Base-by-base conservation (phyloP, 306 rosid genomes). In the Parietaria judaica region DNA sequence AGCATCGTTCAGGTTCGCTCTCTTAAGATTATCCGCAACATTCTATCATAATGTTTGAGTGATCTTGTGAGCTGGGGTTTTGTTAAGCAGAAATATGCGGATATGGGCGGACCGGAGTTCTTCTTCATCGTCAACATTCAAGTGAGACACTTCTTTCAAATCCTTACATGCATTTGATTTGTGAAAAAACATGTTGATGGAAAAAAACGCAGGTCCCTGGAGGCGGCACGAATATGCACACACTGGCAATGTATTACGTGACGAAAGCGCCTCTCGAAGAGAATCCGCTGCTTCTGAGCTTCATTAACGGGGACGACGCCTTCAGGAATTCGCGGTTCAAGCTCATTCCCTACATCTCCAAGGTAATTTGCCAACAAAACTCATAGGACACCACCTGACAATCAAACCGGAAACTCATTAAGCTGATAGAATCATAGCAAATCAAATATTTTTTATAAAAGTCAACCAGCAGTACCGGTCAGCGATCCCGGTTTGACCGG, bases 241-340 rank as follows among this genome's bases (percentile, higher is more conserved):
- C 83, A 16, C 48, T 90, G 70, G 88, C 94, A 17, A 63, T 90
- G 52, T 90, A 90, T 69, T 87, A 87, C 87, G 74, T 81, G 95
- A 43, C 68, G 73, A 78, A 68, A 74, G 73, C 89, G 74, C 96
- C 95, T 56, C 71, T 90, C 58, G 90, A 85, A 68, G 90, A 81
- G 61, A 72, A 71, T 70, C 94, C 87, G 7, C 69, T 81, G 61
- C 78, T 90, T 9, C 75, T 78, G 14, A 67, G 62, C 63, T 90
- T 90, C 78, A 89, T 90, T 38, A 79, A 87, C 39, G 97, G 97
- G 70, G 97, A 87, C 58, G 90, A 90, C 71, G 73, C 94, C 38
- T 87, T 70, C 41, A 79, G 97, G 76, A 87, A 87, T 74, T 87
- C 96, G 3, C 84, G 96, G 78, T 87, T 90, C 70, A 90, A 90